A percentile compares a stretch with the other conserved stretches of the same genome.
Evolutionary conservation across 2,329 filamentous ascomycete genomes (phyloP).

Genomic region (Ophiostoma piceae): DNA sequence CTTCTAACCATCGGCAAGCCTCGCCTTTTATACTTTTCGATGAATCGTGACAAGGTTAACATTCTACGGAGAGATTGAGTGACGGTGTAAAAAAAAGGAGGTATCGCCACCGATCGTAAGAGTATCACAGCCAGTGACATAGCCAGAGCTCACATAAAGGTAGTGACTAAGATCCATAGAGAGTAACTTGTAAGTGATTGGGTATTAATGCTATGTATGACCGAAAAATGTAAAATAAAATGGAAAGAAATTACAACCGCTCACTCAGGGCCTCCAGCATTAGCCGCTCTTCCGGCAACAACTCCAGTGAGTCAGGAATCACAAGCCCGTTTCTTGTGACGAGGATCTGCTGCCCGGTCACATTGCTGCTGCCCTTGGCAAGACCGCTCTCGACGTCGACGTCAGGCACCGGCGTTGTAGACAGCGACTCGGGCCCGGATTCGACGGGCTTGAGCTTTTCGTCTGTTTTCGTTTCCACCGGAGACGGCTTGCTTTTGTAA

Average conservation of each 20-base stretch:
- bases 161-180: no score
- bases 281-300: constrained; percentile 23
- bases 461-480: neutral
- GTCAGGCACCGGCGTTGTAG: neutral
- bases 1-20: no score
- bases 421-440: neutral
- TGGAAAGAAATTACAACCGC: constrained; percentile 17
- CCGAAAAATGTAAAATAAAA: neutral
- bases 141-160: no score
- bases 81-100: no score
- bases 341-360: constrained; percentile 3
- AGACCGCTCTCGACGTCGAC: neutral
- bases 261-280: constrained; percentile 21
- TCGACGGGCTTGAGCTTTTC: constrained; percentile 10
- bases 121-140: no score
- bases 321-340: constrained; percentile 17
- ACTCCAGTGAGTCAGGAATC: constrained; percentile 18
- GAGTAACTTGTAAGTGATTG: neutral
- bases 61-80: no score
- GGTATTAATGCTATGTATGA: neutral
- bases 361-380: neutral
- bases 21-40: no score
- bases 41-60: no score
- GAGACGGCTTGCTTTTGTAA: constrained; percentile 23
- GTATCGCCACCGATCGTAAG: no score